Conservation (phyloP, 2,329 filamentous ascomycete species). For the Phyllosticta paracitricarpa region DNA sequence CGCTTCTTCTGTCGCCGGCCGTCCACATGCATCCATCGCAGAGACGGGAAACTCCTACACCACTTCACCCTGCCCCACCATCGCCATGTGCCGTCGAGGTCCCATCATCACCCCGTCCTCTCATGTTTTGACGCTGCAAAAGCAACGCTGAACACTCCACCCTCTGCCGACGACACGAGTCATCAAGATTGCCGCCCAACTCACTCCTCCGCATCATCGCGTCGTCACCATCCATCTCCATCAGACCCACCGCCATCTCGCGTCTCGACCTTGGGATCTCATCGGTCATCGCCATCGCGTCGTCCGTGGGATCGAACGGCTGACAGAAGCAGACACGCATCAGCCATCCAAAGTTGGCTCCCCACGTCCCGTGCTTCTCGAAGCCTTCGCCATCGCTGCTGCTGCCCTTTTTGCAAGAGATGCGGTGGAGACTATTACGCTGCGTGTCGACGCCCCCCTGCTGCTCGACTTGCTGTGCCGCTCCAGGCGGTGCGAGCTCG, state of each 20-base stretch:
- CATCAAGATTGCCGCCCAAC: not conserved
- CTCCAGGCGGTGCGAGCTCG: not conserved
- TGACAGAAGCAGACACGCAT: slow-evolving; percentile 27
- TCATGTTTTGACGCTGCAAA: not conserved
- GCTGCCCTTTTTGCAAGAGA: not conserved
- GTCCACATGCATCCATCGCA: not conserved
- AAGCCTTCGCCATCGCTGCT: not conserved
- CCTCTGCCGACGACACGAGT: not conserved
- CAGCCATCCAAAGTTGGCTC: slow-evolving; percentile 15
- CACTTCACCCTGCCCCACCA: not conserved
- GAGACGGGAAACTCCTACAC: not conserved
- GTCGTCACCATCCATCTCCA: not conserved
- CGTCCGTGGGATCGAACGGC: slow-evolving; percentile 17
- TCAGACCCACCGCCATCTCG: not conserved
- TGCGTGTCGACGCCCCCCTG: not conserved
- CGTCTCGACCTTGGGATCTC: not conserved
- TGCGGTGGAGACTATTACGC: slow-evolving; percentile 1
- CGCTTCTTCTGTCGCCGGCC: not conserved
- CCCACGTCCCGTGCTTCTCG: not conserved
- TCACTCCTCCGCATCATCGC: not conserved
- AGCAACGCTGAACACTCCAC: not conserved
- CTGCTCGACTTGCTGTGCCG: not conserved
- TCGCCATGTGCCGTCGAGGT: not conserved
- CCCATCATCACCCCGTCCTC: not conserved
- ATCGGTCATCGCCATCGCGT: not conserved